Base-by-base conservation (phyloP, 2,329 filamentous ascomycete genomes). In the Alternaria sp. region DNA sequence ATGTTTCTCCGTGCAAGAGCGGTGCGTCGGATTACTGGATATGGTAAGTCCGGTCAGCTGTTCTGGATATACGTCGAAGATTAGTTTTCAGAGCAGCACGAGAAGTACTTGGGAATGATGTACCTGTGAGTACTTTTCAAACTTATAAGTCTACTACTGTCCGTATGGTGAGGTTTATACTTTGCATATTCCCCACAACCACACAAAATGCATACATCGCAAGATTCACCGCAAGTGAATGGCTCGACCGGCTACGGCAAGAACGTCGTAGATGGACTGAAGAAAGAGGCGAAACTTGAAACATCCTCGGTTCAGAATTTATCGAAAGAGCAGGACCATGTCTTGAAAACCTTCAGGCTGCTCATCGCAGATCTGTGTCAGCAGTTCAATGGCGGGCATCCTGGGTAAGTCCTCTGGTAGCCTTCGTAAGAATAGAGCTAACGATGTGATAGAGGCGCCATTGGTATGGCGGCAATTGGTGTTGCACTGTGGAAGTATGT, bases 341-440 rank as follows among this genome's bases (percentile, higher is more conserved):
- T 66, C 14, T 46, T 66, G 24, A 49, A 52, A 8, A 56, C 60
- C 2, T 67, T 65, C 17, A 59, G 62, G 4, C 28, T 59, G 41
- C 61, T 63, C 26, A 66, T 65, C 58, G 86, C 88, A 42, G 88
- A 91, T 70, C 76, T 91, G 3, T 90, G 87, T 67, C 83, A 90
- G 71, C 88, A 90, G 63, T 91, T 89, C 75, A 85, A 85, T 61
- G 87, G 87, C 34, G 88, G 88, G 0, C 88, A 90, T 69, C 88
- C 88, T 17, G 88, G 66, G 21, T 63, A 61, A 23, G 84, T 83
- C 1, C 11, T 37, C 9, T 5, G 11, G 4, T 5, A 28, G 5
- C 3, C 0, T 9, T 37, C 8, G 28, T 3, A 9, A 0, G 3
- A 13, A 5, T 2, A n/a, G 2, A 31, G 3, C 44, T 58, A 11